Evolutionary conservation across 805 yeast genomes (phyloP), one percentile per base, ranked within the genome.

Genomic region (Millerozyma miso): DNA sequence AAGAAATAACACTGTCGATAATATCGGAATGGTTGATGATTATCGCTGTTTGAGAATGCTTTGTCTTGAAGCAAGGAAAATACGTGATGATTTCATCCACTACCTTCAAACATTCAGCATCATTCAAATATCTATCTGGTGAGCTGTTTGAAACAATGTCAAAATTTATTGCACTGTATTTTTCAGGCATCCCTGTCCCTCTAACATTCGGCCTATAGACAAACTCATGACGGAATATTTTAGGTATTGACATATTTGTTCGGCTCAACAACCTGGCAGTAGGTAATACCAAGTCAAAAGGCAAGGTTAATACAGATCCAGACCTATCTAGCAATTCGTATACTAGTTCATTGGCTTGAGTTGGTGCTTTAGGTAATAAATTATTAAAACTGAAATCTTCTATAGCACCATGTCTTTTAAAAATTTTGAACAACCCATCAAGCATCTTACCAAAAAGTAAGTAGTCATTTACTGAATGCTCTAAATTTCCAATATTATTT

Each of bases 281-380:
- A 0, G 99, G 98, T 29, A 90, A 67, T 0, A 95, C 86, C 47
- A 90, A 70, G 59, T 93, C 99, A 56, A 85, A 89, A 2, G 97
- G 95, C 29, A 93, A 65, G 51, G 90, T 96, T 29, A 93, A 66
- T 3, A 93, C 91, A 0, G 89, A 80, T 0, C 99, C 99, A 23
- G 88, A 82, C 40, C 79, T 74, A 55, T 91, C 98, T 41, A 93
- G 64, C 1, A 93, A 76, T 53, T 90, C 93, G 51, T 85, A 88
- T 0, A 87, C 83, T 38, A 77, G 75, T 40, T 81, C 85, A 17
- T 77, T 70, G 1, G 82, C 64, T 46, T 74, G 76, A 56, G 85
- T 82, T 2, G 83, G 74, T 1, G 93, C 84, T 49, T 83, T 84
- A 0, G 98, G 99, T 47, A 89, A 82, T n/a, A 93, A 58, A 1